Percentiles rank a stretch among this genome's conserved stretches.
Conservation (phyloP, 2,329 filamentous ascomycete species). For the Sporothrix euskadiensis region DNA sequence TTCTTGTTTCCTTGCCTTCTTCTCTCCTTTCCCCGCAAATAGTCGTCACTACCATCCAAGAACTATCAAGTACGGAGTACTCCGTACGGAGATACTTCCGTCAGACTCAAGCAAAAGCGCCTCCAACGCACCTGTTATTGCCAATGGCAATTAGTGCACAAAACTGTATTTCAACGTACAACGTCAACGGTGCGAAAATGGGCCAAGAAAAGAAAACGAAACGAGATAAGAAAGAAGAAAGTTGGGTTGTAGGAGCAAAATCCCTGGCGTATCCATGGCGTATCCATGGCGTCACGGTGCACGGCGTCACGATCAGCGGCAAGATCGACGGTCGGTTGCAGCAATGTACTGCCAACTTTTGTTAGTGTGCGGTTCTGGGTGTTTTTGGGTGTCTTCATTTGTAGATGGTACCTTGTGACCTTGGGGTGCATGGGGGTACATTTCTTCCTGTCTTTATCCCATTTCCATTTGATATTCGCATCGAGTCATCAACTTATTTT, state of each 20-base stretch:
- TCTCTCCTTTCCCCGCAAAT: conserved; percentile 1
- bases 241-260: background rate
- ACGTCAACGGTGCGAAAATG: background rate
- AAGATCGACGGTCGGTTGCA: background rate
- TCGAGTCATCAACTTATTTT: background rate
- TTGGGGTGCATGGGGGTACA: background rate
- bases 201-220: background rate
- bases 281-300: conserved; percentile 14
- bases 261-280: background rate
- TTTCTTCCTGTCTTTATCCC: background rate
- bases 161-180: background rate
- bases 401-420: background rate
- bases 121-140: background rate
- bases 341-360: background rate
- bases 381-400: background rate
- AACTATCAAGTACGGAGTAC: background rate
- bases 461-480: background rate
- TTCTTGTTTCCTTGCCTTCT: too few species aligned
- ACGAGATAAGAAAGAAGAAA: background rate
- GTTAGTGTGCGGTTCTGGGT: too few species aligned
- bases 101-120: background rate
- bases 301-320: conserved; percentile 17
- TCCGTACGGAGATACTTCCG: too few species aligned
- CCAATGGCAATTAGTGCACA: background rate
- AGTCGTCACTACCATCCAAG: background rate